A percentile compares a stretch with the other conserved stretches of the same genome.
These are phyloP conservation scores for Kuraishia ogatae DNA, from an alignment of 805 yeast species.

Conservation along the genomic window DNA sequence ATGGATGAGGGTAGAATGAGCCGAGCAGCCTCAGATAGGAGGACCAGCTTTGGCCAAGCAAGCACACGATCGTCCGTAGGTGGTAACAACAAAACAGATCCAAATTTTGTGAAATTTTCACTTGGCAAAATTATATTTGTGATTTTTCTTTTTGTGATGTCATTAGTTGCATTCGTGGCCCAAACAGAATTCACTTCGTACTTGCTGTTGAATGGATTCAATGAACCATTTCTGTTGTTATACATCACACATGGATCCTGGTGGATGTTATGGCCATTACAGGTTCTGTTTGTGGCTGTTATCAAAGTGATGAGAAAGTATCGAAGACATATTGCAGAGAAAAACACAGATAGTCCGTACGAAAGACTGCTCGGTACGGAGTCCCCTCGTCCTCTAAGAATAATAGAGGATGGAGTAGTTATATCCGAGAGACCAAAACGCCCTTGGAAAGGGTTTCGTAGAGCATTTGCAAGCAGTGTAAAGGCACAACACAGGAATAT, in stretches of 20 bases:
- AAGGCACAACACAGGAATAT: conserved; percentile 34
- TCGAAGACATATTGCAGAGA: not conserved
- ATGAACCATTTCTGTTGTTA: conserved; percentile 64
- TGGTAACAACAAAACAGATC: not conserved
- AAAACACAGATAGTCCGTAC: conserved; percentile 10
- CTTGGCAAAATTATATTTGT: conserved; percentile 32
- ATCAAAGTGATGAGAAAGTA: conserved; percentile 31
- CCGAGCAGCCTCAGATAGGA: conserved; percentile 1
- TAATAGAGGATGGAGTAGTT: conserved; percentile 4
- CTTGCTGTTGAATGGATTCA: conserved; percentile 47
- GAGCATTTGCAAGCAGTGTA: conserved; percentile 25
- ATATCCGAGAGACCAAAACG: conserved; percentile 4
- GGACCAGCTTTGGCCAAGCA: not conserved
- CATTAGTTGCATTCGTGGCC: conserved; percentile 54
- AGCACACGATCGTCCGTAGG: not conserved
- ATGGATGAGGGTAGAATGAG: not conserved
- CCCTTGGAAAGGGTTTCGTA: conserved; percentile 22
- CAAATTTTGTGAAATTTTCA: not conserved
- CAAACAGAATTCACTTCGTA: conserved; percentile 79
- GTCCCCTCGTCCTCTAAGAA: not conserved
- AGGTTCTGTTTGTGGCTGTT: conserved; percentile 39
- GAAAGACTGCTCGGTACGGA: not conserved
- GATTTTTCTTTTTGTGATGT: conserved; percentile 33
- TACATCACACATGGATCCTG: conserved; percentile 71
- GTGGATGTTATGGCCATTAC: conserved; percentile 67